These are phyloP conservation scores for Neurospora terricola DNA, from an alignment of 495 filamentous ascomycete genomes.

Conservation along the genomic window DNA sequence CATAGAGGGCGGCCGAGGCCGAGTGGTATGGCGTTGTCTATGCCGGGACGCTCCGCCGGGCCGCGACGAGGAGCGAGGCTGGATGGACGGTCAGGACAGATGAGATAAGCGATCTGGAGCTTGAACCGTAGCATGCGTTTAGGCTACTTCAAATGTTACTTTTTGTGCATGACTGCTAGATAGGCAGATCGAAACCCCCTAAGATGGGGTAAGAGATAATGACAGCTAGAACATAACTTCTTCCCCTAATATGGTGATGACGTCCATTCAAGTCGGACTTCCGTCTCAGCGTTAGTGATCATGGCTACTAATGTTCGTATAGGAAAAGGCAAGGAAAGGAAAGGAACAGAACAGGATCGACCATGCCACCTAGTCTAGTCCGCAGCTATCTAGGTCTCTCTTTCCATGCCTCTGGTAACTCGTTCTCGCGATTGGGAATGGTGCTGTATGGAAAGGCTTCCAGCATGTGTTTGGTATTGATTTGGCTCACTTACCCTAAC, in stretches of 20 bases:
- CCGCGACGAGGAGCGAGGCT: not conserved
- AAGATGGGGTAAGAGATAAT: not conserved
- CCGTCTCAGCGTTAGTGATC: not conserved
- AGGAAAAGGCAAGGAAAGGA: not conserved
- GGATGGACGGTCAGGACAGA: not conserved
- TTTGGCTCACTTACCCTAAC: too few species aligned
- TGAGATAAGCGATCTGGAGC: not conserved
- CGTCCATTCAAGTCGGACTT: not conserved
- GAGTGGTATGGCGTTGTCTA: not conserved
- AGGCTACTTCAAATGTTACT: too few species aligned
- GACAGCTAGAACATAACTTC: not conserved
- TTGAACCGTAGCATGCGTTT: not conserved
- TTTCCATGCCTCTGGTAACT: too few species aligned
- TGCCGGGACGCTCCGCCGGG: not conserved
- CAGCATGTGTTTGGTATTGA: too few species aligned
- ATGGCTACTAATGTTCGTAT: not conserved
- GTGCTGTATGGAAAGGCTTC: too few species aligned
- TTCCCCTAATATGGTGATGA: not conserved
- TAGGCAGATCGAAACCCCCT: not conserved
- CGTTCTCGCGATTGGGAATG: too few species aligned
- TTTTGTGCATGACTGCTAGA: not conserved
- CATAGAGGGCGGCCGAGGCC: constrained; percentile 32
- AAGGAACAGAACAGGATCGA: too few species aligned
- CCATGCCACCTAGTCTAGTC: too few species aligned
- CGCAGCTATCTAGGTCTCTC: too few species aligned